Conservation (phyloP, 352 stramenopile species). For the Sclerospora graminicola region DNA sequence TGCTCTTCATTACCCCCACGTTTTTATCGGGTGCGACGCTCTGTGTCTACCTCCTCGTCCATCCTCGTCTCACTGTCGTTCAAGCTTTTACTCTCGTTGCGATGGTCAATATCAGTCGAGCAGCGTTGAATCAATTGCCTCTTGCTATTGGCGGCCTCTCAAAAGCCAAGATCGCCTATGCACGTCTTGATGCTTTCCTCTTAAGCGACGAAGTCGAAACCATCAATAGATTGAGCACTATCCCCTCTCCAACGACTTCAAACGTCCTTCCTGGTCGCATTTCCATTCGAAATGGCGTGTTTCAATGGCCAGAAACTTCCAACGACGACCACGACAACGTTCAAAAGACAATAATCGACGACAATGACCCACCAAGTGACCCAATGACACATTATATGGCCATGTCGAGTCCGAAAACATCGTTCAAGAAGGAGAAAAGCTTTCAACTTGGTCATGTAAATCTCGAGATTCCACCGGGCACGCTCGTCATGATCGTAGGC, state of each 20-base stretch:
- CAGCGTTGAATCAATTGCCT: slow-evolving; percentile 17
- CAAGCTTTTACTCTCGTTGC: slow-evolving; percentile 25
- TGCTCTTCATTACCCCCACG: slow-evolving; percentile 26
- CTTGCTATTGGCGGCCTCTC: slow-evolving; percentile 15
- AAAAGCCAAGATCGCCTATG: slow-evolving; percentile 21
- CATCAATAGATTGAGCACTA: not conserved
- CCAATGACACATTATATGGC: too few relatives aligned
- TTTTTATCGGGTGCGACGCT: slow-evolving; percentile 19
- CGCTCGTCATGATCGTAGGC: slow-evolving; percentile 46
- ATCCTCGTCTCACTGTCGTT: slow-evolving; percentile 14
- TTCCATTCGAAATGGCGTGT: slow-evolving; percentile 11
- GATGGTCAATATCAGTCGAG: slow-evolving; percentile 23
- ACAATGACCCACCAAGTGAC: too few relatives aligned
- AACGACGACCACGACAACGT: not conserved
- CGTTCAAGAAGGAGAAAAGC: too few relatives aligned
- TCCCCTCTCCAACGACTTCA: slow-evolving; percentile 1
- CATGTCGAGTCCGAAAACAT: not conserved
- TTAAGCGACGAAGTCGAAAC: slow-evolving; percentile 9
- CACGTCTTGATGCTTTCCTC: slow-evolving; percentile 22
- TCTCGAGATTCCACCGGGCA: slow-evolving; percentile 50
- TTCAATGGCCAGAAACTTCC: slow-evolving; percentile 16
- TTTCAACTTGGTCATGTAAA: slow-evolving; percentile 27
- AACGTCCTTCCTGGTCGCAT: slow-evolving; percentile 6
- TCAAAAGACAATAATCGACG: too few relatives aligned
- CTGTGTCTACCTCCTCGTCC: slow-evolving; percentile 18